Base-by-base conservation (phyloP, 192 early-diverging fungal genomes). In the Coemansia sp. region DNA sequence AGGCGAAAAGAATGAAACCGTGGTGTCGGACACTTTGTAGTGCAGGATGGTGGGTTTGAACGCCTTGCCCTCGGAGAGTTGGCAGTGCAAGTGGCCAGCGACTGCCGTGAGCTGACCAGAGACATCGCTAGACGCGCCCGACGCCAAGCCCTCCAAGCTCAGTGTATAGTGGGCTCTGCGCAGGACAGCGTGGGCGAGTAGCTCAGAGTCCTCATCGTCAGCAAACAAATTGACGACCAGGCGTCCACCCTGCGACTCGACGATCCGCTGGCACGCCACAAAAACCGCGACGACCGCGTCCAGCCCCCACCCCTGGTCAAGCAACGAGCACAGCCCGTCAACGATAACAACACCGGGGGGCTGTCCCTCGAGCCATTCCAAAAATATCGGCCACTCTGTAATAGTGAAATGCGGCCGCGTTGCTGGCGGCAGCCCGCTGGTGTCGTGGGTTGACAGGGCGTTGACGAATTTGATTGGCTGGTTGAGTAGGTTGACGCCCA, bases 1-100 rank as follows among this genome's bases (percentile, higher is more conserved):
- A 0, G 75, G 75, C 40, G 75, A 72, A 32, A 78, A 78, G 44
- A 78, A 78, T 37, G 62, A 65, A 8, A 78, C 75, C 0, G 65
- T 64, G 5, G 75, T 53, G 50, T 72, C 75, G 0, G 75, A 58
- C 1, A 78, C 66, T 10, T 37, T 35, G 50, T 78, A 78, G 52
- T 72, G 75, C 40, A 72, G 35, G 4, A 48, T 29, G 18, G 35
- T 55, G 0, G 75, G 70, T 54, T 68, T 78, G 66, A 78, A 78
- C 21, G 36, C 41, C 34, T 32, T 8, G 3, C 18, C 36, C 14
- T 18, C 52, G n/a, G 56, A 64, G 3, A 72, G 32, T 21, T 67
- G 75, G 57, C 65, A 72, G 42, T 52, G 34, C 41, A 78, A 37
- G 36, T 78, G 75, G 1, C 69, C 75, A 0, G 69, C 69, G 2